Base-by-base conservation (phyloP, 345 rosid species). In the Durio zibethinus region DNA sequence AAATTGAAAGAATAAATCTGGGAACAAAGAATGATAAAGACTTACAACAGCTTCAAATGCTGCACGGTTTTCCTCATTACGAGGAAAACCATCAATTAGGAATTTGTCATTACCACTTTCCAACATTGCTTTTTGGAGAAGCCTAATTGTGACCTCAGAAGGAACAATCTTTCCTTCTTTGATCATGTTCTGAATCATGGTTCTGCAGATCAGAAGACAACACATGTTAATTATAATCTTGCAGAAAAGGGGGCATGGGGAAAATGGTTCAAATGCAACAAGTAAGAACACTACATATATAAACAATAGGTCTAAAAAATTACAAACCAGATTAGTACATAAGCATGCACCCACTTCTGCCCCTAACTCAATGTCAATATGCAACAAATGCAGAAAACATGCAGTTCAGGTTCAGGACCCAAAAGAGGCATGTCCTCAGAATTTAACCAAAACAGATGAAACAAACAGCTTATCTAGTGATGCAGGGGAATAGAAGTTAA, bases 81-180 rank as follows among this genome's bases (percentile, higher is more conserved):
- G 88, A 78, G 97, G 98, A 74, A 94, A 94, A 11, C 94, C 98
- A 87, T 92, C 96, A 78, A 92, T 89, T 35, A 94, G 85, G 64
- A 90, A 89, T 74, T 85, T 94, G 78, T 88, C 86, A 72, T 91
- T 91, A 21, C 82, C 87, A 78, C 76, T 83, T 79, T 83, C 88
- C 73, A 80, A 83, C 82, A 91, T 90, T 60, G 92, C 96, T 77
- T 87, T 87, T 75, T 90, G 87, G 70, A 94, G 88, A 80, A 92
- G 98, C 82, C 88, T 87, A 54, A 94, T 82, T 15, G 98, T 94
- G 20, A 92, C 89, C 87, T 90, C 94, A 23, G 97, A 94, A 23
- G 97, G 97, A 62, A 92, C 98, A 73, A 94, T 89, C 83, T 87
- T 92, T 76, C 97, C 97, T 47, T 90, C 92, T 72, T 76, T 85